Evolutionary conservation across 306 rosid genomes (phyloP).

Genomic region (Malus sieversii): DNA sequence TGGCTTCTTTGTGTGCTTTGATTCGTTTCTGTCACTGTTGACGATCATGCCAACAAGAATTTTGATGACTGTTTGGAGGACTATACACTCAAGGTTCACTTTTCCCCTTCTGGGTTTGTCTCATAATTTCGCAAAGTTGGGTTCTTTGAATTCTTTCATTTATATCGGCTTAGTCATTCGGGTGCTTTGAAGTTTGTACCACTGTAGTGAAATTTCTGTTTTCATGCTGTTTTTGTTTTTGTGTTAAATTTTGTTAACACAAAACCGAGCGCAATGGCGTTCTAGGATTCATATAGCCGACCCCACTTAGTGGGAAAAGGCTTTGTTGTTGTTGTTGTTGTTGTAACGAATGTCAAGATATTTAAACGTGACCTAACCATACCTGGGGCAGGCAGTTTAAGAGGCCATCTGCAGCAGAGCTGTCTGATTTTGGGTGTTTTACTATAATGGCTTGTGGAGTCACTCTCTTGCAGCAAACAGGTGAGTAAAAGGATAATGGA

Average conservation of each 20-base stretch:
- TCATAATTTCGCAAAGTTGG: conserved; percentile 4
- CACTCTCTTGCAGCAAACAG: conserved; percentile 74
- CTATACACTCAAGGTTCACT: conserved; percentile 55
- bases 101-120: conserved; percentile 9
- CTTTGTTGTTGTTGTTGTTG: too few relatives aligned
- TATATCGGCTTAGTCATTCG: not conserved
- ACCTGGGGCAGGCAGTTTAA: conserved; percentile 87
- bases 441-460: conserved; percentile 79
- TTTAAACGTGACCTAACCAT: conserved; percentile 40
- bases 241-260: not conserved
- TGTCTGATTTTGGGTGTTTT: conserved; percentile 88
- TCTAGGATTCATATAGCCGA: too few relatives aligned
- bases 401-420: conserved; percentile 74
- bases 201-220: not conserved
- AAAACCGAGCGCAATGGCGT: too few relatives aligned
- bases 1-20: conserved; percentile 95
- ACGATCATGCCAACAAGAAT: conserved; percentile 94
- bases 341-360: conserved; percentile 3
- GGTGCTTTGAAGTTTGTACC: not conserved
- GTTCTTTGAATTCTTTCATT: not conserved
- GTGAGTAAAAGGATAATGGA: conserved; percentile 27
- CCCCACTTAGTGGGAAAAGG: too few relatives aligned
- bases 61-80: conserved; percentile 67
- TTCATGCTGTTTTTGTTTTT: not conserved
- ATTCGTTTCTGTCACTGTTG: conserved; percentile 90